Base-by-base conservation (phyloP, 2,329 filamentous ascomycete species). In the Fonsecaea erecta region DNA sequence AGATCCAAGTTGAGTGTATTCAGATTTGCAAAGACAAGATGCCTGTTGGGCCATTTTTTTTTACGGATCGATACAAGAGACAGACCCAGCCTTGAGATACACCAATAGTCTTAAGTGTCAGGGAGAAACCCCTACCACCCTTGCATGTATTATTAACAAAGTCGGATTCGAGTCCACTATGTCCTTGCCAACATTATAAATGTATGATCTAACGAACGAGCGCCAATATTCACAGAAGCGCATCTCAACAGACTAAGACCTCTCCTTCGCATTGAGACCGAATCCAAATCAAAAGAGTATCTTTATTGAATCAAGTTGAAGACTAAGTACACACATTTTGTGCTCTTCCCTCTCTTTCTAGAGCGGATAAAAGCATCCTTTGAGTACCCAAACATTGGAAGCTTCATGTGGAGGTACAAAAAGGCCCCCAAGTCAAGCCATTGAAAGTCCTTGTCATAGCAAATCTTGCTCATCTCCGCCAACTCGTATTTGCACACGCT, bases 301-400 rank as follows among this genome's bases (percentile, higher is more conserved):
- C 46, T 60, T 46, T 60, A 52, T 60, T 52, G 43, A 30, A 51
- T 52, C 14, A 60, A 60, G 46, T 37, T 46, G 57, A 52, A 52
- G 57, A 60, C 43, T 60, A 52, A 52, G 46, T 26, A 34, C 21
- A 55, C 24, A 55, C 37, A 48, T 35, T 48, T 55, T 48, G 60
- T 55, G 34, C 52, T 48, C 21, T 62, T 51, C 40, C 43, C 37
- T 55, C 52, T 34, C 51, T 48, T 60, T 60, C 16, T 24, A n/a
- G 48, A 32, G 21, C n/a, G 52, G 26, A 26, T 26, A 14, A 34
- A 61, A 35, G 37, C 51, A 53, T 46, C 34, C 14, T 48, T 40
- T 61, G 30, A 32, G 59, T 61, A 61, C 59, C 59, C 59, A 61
- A 61, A 21, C 53, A 18, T 52, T 48, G 37, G 24, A 30, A 60